Base-by-base conservation (phyloP, 2,329 filamentous ascomycete genomes). In the Phialemonium atrogriseum region DNA sequence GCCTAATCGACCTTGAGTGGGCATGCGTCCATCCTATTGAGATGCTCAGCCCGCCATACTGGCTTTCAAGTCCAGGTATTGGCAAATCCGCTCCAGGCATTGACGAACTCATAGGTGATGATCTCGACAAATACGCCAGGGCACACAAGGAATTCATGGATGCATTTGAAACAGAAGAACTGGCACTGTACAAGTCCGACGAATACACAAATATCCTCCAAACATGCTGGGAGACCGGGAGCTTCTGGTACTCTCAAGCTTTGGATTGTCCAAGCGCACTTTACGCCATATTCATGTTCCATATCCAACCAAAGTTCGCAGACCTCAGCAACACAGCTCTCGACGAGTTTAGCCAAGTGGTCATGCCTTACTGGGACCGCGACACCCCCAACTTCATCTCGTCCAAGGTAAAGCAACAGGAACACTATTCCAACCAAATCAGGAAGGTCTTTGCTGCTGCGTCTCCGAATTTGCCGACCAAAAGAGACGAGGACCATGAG, bases 1-100 rank as follows among this genome's bases (percentile, higher is more conserved):
- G 41, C 25, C 21, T 58, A 1, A 49, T 59, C 11, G 53, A 59
- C 35, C 44, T 52, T 13, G 54, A 58, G 40, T 59, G 50, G 52
- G 40, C 55, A 13, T 58, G 46, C 37, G 39, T 52, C 14, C 42
- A 48, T 17, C 50, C 50, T 25, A 32, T 37, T 8, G 52, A 57
- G 34, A 53, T 52, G 47, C 27, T 54, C 24, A 17, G 33, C 5
- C 45, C 52, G 5, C 51, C 48, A 4, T 52, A 51, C 39, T 59
- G 48, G 54, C 43, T 58, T 20, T 52, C 51, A 27, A 31, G 28
- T 39, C 35, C 7, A 4, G 32, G 16, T 18, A 43, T 49, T 10
- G 43, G 49, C 16, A 22, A 20, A 4, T 14, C 24, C n/a, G 21
- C n/a, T 9, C 21, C n/a, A 4, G 30, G 18, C 19, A 44, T 47